These are phyloP conservation scores for Candida orba DNA, from an alignment of 805 yeast species.

Conservation along the genomic window DNA sequence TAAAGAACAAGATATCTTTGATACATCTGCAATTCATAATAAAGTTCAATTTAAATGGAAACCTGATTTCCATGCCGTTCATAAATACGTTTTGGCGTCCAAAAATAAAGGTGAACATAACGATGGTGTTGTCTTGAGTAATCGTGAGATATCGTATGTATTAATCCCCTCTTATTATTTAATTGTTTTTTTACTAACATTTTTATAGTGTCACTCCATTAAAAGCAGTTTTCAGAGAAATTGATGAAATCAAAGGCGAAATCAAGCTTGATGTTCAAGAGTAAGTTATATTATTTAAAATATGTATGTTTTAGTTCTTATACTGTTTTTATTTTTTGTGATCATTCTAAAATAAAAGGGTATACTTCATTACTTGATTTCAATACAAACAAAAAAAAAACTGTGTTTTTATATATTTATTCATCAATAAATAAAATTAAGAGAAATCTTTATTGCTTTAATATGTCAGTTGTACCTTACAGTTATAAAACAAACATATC, in stretches of 20 bases:
- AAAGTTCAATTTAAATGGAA: slow-evolving; percentile 63
- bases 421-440: too few species aligned
- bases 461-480: too few species aligned
- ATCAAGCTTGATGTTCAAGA: slow-evolving; percentile 30
- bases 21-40: slow-evolving; percentile 32
- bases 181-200: slow-evolving; percentile 13
- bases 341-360: too few species aligned
- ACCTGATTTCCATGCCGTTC: slow-evolving; percentile 72
- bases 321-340: background rate
- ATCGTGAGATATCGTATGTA: slow-evolving; percentile 22
- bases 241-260: slow-evolving; percentile 48
- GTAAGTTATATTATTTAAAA: slow-evolving; percentile 11
- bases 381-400: too few species aligned
- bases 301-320: too few species aligned
- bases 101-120: slow-evolving; percentile 22
- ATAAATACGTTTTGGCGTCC: slow-evolving; percentile 39
- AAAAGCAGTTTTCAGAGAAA: slow-evolving; percentile 60
- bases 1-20: slow-evolving; percentile 38
- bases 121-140: slow-evolving; percentile 26
- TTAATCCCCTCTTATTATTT: background rate
- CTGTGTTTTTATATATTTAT: too few species aligned
- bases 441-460: too few species aligned
- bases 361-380: too few species aligned
- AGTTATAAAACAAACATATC: too few species aligned
- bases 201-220: slow-evolving; percentile 53